A percentile compares a stretch with the other conserved stretches of the same genome.
phyloP scores from a whole-genome alignment of 306 rosid genomes.

The Sicyos baderoa region DNA sequence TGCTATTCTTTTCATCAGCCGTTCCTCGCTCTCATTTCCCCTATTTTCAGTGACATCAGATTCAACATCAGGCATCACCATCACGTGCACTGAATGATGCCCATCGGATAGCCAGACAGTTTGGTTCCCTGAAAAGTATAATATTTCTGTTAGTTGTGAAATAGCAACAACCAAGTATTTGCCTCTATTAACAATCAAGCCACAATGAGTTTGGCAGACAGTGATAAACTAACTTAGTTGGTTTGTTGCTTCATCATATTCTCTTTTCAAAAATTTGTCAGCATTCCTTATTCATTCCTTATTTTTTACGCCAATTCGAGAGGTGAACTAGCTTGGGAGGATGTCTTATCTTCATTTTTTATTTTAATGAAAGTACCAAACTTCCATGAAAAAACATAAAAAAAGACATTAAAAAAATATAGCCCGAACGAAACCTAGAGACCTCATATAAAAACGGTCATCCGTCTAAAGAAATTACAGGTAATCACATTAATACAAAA shows the following conservation, averaged over 20 bases:
- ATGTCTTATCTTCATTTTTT: neutral
- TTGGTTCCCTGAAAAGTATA: slow-evolving; percentile 49
- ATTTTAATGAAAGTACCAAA: too few relatives aligned
- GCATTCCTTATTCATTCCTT: neutral
- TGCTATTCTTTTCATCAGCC: slow-evolving; percentile 38
- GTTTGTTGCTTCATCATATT: slow-evolving; percentile 1
- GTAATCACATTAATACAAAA: too few relatives aligned
- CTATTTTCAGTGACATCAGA: slow-evolving; percentile 32
- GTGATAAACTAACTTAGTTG: neutral
- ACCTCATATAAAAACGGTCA: too few relatives aligned
- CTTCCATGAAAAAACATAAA: too few relatives aligned
- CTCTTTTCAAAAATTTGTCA: slow-evolving; percentile 3
- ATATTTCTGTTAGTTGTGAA: neutral
- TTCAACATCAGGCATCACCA: slow-evolving; percentile 45
- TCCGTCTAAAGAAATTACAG: too few relatives aligned
- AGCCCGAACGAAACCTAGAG: too few relatives aligned
- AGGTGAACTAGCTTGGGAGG: neutral
- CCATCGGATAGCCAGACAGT: slow-evolving; percentile 86
- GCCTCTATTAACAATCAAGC: neutral
- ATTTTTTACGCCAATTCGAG: neutral
- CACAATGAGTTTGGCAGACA: neutral
- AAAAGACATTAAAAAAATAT: too few relatives aligned
- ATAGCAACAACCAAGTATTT: neutral
- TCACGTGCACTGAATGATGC: slow-evolving; percentile 48
- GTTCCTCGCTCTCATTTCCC: slow-evolving; percentile 43